These are phyloP conservation scores for Fusarium sp. DNA, from an alignment of 2,329 filamentous ascomycete species.

Conservation along the genomic window DNA sequence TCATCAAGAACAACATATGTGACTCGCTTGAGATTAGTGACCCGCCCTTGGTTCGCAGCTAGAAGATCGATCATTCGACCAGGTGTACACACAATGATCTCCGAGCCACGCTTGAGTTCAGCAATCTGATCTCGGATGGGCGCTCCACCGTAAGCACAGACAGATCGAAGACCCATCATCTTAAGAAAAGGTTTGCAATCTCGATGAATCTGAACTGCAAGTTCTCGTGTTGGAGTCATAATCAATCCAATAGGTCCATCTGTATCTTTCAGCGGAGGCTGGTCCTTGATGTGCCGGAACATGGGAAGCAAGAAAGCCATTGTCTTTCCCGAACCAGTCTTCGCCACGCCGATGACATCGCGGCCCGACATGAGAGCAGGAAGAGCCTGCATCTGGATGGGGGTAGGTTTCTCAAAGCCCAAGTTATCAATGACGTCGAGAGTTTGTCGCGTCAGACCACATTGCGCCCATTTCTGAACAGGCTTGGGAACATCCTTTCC, in stretches of 20 bases:
- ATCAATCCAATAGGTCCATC: slow-evolving; percentile 91
- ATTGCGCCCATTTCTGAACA: slow-evolving; percentile 96
- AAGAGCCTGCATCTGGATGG: slow-evolving; percentile 95
- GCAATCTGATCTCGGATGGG: slow-evolving; percentile 98
- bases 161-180: slow-evolving; percentile 82
- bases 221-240: slow-evolving; percentile 92
- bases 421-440: slow-evolving; percentile 84
- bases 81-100: slow-evolving; percentile 94
- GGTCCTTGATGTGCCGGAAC: slow-evolving; percentile 98
- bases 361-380: slow-evolving; percentile 95
- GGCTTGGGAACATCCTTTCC: slow-evolving; percentile 91
- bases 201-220: slow-evolving; percentile 91
- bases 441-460: slow-evolving; percentile 86
- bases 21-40: slow-evolving; percentile 88
- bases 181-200: slow-evolving; percentile 96
- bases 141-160: slow-evolving; percentile 93
- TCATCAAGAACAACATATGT: slow-evolving; percentile 97
- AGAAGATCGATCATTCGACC: slow-evolving; percentile 96
- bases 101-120: slow-evolving; percentile 91
- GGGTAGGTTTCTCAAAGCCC: slow-evolving; percentile 87
- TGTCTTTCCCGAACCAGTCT: slow-evolving; percentile 97
- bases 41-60: slow-evolving; percentile 90
- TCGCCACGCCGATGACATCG: slow-evolving; percentile 95
- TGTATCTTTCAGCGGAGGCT: slow-evolving; percentile 79
- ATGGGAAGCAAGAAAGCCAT: slow-evolving; percentile 95